Evolutionary conservation across 2,329 filamentous ascomycete species (phyloP).

Genomic region (Fusarium albidum): DNA sequence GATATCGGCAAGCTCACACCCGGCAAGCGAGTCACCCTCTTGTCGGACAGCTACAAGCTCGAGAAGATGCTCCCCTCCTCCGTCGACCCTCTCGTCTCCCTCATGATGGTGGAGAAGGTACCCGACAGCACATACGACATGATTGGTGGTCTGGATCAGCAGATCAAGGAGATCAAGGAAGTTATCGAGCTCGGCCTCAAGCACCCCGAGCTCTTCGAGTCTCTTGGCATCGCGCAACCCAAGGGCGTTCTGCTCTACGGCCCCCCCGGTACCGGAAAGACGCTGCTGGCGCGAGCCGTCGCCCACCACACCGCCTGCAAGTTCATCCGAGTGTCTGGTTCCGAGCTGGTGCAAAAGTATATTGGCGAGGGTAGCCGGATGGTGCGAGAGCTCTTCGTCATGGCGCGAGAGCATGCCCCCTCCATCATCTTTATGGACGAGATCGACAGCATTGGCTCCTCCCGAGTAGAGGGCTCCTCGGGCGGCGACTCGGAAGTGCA

Average conservation of each 20-base stretch:
- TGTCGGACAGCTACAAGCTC: conserved; percentile 98
- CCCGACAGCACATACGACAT: conserved; percentile 99
- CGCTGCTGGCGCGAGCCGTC: conserved; percentile 90
- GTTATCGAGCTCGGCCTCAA: conserved; percentile 98
- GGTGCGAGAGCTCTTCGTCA: conserved; percentile 98
- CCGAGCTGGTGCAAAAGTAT: conserved; percentile 98
- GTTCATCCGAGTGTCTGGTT: conserved; percentile 96
- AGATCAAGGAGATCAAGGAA: conserved; percentile 99
- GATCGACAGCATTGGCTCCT: conserved; percentile 98
- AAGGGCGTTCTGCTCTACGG: conserved; percentile 98
- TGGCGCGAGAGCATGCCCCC: conserved; percentile 97
- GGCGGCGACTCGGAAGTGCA: conserved; percentile 98
- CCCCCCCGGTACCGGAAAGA: conserved; percentile 97
- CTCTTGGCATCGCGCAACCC: conserved; percentile 96
- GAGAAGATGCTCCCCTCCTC: conserved; percentile 99
- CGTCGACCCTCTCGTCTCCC: conserved; percentile 95
- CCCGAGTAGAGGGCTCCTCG: conserved; percentile 92
- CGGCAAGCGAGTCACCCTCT: conserved; percentile 94
- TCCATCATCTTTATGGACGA: conserved; percentile 99
- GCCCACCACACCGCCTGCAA: conserved; percentile 99
- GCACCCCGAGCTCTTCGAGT: conserved; percentile 98
- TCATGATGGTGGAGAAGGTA: conserved; percentile 99
- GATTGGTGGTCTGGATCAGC: conserved; percentile 98
- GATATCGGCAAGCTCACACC: conserved; percentile 96
- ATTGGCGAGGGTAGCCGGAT: conserved; percentile 98